These are phyloP conservation scores for Pseudisothecium myosuroides DNA, from an alignment of 225 moss, liverwort and hornwort genomes.

Conservation along the genomic window DNA sequence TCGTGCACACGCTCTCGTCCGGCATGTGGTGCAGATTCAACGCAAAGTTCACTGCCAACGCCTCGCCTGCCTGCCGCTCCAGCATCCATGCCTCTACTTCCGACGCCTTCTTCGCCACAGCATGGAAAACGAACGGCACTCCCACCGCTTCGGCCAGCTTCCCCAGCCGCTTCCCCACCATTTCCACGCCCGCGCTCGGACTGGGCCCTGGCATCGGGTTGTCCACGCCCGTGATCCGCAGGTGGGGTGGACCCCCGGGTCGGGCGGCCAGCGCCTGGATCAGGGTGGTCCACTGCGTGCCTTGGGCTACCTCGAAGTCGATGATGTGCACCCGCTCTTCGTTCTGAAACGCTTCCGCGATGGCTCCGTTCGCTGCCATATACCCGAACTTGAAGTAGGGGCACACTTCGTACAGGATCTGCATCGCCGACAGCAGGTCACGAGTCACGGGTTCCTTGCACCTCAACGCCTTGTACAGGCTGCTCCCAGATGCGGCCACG, in stretches of 20 bases:
- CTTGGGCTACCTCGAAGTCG: conserved; percentile 63
- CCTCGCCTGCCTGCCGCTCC: conserved; percentile 46
- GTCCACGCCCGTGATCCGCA: conserved; percentile 57
- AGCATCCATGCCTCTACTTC: conserved; percentile 61
- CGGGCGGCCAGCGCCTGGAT: conserved; percentile 62
- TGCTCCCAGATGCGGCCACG: conserved; percentile 40
- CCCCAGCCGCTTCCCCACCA: conserved; percentile 45
- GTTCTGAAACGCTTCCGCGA: conserved; percentile 65
- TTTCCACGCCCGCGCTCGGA: conserved; percentile 32
- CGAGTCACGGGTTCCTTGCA: conserved; percentile 51
- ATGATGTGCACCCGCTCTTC: conserved; percentile 64
- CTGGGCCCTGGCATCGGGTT: conserved; percentile 6
- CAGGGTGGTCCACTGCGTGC: conserved; percentile 62
- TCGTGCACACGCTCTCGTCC: conserved; percentile 41
- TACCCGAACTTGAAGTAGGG: conserved; percentile 78
- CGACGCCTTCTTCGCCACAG: conserved; percentile 40
- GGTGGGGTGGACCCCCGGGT: conserved; percentile 59
- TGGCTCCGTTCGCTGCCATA: conserved; percentile 58
- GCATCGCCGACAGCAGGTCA: conserved; percentile 57
- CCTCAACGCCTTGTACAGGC: conserved; percentile 41
- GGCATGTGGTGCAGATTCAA: conserved; percentile 42
- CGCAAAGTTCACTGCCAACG: conserved; percentile 49
- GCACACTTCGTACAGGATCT: conserved; percentile 59
- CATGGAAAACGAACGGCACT: conserved; percentile 52
- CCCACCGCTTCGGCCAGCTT: conserved; percentile 57